A percentile compares a stretch with the other conserved stretches of the same genome.
Evolutionary conservation across 23 red algal species (phyloP).

Genomic region (Agarophyton chilense): DNA sequence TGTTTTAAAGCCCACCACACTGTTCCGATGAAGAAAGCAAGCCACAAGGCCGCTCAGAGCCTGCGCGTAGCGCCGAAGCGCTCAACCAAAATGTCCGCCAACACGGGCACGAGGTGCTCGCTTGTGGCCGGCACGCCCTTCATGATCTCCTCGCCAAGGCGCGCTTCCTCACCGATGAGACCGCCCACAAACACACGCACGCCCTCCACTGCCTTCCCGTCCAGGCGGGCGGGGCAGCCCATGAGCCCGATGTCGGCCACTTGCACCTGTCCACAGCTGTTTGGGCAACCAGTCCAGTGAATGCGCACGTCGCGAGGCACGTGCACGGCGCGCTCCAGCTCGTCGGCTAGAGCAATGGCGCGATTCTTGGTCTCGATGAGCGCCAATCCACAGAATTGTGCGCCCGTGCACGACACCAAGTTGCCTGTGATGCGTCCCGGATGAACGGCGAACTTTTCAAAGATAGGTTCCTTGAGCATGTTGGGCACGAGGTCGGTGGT

Average conservation of each 20-base stretch:
- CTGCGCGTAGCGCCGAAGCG: constrained; percentile 49
- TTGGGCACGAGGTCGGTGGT: constrained; percentile 38
- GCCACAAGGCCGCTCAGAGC: too few relatives aligned
- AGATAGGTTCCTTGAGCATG: constrained; percentile 61
- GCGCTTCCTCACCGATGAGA: constrained; percentile 65
- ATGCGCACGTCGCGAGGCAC: constrained; percentile 72
- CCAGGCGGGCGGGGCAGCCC: constrained; percentile 70
- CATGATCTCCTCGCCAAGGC: constrained; percentile 48
- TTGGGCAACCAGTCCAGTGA: constrained; percentile 93
- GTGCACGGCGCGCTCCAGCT: constrained; percentile 63
- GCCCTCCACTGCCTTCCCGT: constrained; percentile 87
- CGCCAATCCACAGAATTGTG: constrained; percentile 84
- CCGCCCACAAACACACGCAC: constrained; percentile 84
- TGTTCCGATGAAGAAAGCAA: not conserved
- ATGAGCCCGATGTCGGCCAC: constrained; percentile 94
- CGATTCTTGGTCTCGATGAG: constrained; percentile 93
- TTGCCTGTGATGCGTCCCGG: constrained; percentile 54
- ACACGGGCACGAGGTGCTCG: constrained; percentile 61
- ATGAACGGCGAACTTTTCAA: constrained; percentile 39
- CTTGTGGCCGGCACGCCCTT: constrained; percentile 57
- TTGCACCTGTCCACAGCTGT: constrained; percentile 92
- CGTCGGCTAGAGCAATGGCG: constrained; percentile 59
- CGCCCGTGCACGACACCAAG: constrained; percentile 86
- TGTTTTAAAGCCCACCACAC: not conserved
- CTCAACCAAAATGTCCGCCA: constrained; percentile 65